Evolutionary conservation across 768 basidiomycete species (phyloP), one percentile per base, ranked within the genome.

Genomic region (Daedaleopsis sinensis): DNA sequence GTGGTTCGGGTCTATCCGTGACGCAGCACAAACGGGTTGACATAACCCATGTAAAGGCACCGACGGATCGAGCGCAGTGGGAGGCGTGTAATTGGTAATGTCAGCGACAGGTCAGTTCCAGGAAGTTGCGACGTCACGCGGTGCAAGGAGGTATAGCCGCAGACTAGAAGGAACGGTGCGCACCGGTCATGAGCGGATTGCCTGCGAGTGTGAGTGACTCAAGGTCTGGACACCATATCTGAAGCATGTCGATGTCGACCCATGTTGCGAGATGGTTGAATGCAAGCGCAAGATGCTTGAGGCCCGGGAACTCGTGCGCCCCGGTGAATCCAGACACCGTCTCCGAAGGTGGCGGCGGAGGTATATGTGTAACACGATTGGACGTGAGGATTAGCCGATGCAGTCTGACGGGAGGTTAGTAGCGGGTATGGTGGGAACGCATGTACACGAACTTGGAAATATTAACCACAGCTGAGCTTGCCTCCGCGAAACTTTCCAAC

Each of bases 171-270:
- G 16, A 19, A 42, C 62, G n/a, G n/a, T n/a, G n/a, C n/a, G 66
- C 58, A 86, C 85, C 83, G 73, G 84, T 77, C 42, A 82, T 73
- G 42, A 94, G 70, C 8, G 91, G 87, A 67, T 91, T 94, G 42
- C 84, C 84, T 47, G 73, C 74, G 61, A 92, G 65, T 48, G 83
- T 80, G 39, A 94, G 78, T 16, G 81, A 81, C 67, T 85, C 78
- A 12, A 96, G 77, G 55, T 71, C 59, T 16, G 93, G 92, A 65
- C 87, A 85, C 91, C 92, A 94, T 18, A 65, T 69, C 19, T 82
- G 76, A 47, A 96, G 70, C 1, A 82, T 80, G 71, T 94, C 89
- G 50, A 94, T 73, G 62, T 80, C 82, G 48, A 68, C 61, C 93
- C 91, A 94, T 19, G 77, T 62, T 16, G 70, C 61, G 44, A 96